These are phyloP conservation scores for Cornus florida DNA, from an alignment of 148 eudicot genomes.

Conservation along the genomic window DNA sequence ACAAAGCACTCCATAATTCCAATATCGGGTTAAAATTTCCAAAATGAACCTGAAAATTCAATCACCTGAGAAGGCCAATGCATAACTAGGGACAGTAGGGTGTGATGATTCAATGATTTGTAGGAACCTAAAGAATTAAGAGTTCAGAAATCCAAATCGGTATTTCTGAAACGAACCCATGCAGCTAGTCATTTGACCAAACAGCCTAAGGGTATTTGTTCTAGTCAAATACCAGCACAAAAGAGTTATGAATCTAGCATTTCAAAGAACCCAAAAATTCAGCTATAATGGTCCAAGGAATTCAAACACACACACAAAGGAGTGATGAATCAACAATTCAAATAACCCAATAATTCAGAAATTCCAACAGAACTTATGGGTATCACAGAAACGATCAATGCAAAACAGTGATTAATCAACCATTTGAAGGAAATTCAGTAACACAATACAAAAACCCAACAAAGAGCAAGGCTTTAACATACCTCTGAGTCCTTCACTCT, in stretches of 20 bases:
- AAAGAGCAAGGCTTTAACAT: conserved; percentile 18
- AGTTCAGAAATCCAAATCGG: neutral
- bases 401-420: conserved; percentile 1
- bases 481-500: conserved; percentile 25
- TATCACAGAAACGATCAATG: neutral
- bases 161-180: too few species aligned
- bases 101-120: neutral
- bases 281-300: neutral
- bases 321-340: conserved; percentile 24
- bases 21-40: neutral
- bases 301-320: neutral
- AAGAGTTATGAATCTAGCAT: too few species aligned
- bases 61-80: neutral
- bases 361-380: neutral
- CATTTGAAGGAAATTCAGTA: neutral
- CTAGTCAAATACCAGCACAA: too few species aligned
- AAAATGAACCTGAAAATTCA: neutral
- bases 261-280: too few species aligned
- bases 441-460: conserved; percentile 10
- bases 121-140: neutral
- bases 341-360: conserved; percentile 6
- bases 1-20: neutral
- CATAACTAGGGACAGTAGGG: neutral
- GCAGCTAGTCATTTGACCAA: too few species aligned
- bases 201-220: too few species aligned